Percentiles rank a stretch among this genome's conserved stretches.
phyloP scores from a whole-genome alignment of 805 yeast species.

The Candida coquimbonensis region DNA sequence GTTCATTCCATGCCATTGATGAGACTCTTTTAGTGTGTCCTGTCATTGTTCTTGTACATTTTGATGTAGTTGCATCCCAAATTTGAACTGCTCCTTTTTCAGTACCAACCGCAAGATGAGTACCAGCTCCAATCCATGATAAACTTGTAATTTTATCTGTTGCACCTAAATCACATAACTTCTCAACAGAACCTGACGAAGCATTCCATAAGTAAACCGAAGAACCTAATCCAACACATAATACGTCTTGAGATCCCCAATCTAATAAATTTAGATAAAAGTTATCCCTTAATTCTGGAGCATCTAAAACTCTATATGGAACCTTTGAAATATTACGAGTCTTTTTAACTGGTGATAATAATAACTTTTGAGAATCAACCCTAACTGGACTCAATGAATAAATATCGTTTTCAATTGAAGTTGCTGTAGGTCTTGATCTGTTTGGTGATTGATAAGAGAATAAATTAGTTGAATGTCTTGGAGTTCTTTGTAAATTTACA shows the following conservation, averaged over 20 bases:
- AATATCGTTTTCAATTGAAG: conserved; percentile 62
- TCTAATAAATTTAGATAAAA: conserved; percentile 88
- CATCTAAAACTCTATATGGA: conserved; percentile 90
- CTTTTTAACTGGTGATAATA: conserved; percentile 77
- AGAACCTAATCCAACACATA: conserved; percentile 87
- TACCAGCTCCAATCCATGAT: conserved; percentile 91
- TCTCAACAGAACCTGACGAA: conserved; percentile 69
- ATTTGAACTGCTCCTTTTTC: conserved; percentile 82
- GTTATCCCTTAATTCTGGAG: conserved; percentile 92
- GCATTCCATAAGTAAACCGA: conserved; percentile 91
- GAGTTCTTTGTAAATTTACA: conserved; percentile 26
- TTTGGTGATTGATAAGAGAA: conserved; percentile 72
- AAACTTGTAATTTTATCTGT: conserved; percentile 74
- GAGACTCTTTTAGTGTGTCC: conserved; percentile 86
- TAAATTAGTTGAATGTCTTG: conserved; percentile 42
- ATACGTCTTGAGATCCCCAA: conserved; percentile 86
- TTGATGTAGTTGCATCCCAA: conserved; percentile 82
- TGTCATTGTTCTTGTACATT: conserved; percentile 83
- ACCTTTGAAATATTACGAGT: conserved; percentile 74
- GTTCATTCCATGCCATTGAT: conserved; percentile 91
- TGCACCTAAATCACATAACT: conserved; percentile 66
- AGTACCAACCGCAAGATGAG: conserved; percentile 92
- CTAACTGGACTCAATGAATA: conserved; percentile 84
- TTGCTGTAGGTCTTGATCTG: conserved; percentile 50
- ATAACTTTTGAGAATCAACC: conserved; percentile 72